A percentile compares a stretch with the other conserved stretches of the same genome.
These are phyloP conservation scores for Erodium trifolium DNA, from an alignment of 441 rosid genomes.

Conservation along the genomic window DNA sequence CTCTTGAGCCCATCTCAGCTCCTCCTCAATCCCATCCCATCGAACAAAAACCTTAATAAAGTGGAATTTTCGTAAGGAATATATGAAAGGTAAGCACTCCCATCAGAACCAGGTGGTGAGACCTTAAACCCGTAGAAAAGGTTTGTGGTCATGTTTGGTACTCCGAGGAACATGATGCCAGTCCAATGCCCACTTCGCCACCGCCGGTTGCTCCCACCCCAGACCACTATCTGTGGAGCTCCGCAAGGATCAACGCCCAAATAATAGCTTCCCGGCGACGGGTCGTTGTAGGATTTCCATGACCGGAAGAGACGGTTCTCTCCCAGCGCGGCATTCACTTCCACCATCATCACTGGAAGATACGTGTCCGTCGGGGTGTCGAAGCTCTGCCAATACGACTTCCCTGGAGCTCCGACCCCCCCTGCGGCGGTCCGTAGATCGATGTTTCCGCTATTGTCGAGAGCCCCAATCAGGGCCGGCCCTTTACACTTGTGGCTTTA, in stretches of 20 bases:
- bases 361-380: slow-evolving; percentile 57
- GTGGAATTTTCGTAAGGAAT: slow-evolving; percentile 29
- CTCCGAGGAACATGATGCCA: slow-evolving; percentile 46
- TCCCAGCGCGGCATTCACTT: slow-evolving; percentile 32
- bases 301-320: slow-evolving; percentile 43
- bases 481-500: too few species aligned
- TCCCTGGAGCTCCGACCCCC: slow-evolving; percentile 16
- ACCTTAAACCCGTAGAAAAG: slow-evolving; percentile 51
- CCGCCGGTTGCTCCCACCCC: slow-evolving; percentile 40
- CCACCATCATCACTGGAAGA: slow-evolving; percentile 60
- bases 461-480: slow-evolving; percentile 27
- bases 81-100: slow-evolving; percentile 45
- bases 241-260: slow-evolving; percentile 57
- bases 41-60: slow-evolving; percentile 43
- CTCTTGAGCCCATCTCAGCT: slow-evolving; percentile 41
- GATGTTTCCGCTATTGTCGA: slow-evolving; percentile 41
- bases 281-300: slow-evolving; percentile 72
- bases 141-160: slow-evolving; percentile 49
- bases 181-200: slow-evolving; percentile 96
- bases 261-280: not conserved
- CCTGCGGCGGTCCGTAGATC: slow-evolving; percentile 24
- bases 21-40: slow-evolving; percentile 54
- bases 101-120: slow-evolving; percentile 28
- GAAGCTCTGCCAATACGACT: slow-evolving; percentile 61
- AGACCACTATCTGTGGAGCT: slow-evolving; percentile 64